Evolutionary conservation across 2,329 filamentous ascomycete genomes (phyloP).

Genomic region (Sarocladiaceae sp.): DNA sequence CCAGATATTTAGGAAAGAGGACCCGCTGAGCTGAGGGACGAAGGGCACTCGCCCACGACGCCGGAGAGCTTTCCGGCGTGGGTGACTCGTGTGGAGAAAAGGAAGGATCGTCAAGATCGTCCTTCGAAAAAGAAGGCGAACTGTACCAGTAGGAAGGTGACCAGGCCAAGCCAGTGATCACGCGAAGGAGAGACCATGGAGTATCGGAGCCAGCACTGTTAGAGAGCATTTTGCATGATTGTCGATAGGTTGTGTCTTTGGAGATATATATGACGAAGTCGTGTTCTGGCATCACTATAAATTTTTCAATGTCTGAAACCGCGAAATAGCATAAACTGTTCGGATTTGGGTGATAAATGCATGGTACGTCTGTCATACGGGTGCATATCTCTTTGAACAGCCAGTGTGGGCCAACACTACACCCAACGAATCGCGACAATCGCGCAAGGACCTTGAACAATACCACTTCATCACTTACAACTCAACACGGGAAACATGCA

Average conservation of each 20-base stretch:
- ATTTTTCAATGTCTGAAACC: neutral
- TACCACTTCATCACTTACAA: neutral
- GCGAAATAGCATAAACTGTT: too few relatives aligned
- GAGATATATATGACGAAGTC: constrained; percentile 7
- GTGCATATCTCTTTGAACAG: neutral
- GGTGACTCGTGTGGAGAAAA: neutral
- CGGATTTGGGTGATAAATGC: too few relatives aligned
- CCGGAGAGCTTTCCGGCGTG: neutral
- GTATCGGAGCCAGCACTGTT: neutral
- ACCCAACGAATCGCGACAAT: neutral
- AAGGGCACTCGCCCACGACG: neutral
- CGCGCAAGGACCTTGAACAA: neutral
- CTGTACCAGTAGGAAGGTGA: neutral
- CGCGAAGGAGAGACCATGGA: too few relatives aligned
- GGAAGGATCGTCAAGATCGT: neutral
- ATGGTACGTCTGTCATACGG: too few relatives aligned
- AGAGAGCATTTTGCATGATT: neutral
- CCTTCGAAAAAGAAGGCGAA: neutral
- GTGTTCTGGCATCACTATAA: constrained; percentile 1
- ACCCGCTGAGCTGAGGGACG: neutral
- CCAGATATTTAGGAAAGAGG: constrained; percentile 5
- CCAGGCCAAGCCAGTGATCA: neutral
- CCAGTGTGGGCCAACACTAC: neutral
- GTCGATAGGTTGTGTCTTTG: neutral
- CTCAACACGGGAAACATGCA: constrained; percentile 21